Evolutionary conservation across 805 yeast genomes (phyloP), one percentile per base, ranked within the genome.

Genomic region (Saccharomyces jurei): DNA sequence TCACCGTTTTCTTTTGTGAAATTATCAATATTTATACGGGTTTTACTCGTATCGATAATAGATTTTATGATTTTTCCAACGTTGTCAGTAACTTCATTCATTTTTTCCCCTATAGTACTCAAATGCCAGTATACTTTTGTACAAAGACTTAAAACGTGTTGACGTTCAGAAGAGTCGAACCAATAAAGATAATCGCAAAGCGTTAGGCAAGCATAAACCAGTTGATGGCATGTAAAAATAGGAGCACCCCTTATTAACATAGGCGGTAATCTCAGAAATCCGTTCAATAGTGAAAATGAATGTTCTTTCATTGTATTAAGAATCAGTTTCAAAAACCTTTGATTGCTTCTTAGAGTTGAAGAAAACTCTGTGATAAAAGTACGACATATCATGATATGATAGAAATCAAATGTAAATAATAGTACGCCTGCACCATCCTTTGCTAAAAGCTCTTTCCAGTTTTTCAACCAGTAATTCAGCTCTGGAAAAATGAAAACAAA

Each of bases 41-140:
- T 64, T 54, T 67, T 71, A 8, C 79, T 76, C 2, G 72, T 66
- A 51, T 78, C 82, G 28, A 81, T 79, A 28, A 82, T 65, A 28
- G 77, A 73, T 58, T 76, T 77, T 50, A 82, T 77, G 50, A 82
- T 78, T 52, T 75, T 75, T 2, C 84, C 84, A 41, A 82, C 81
- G 4, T 82, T 80, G 54, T 79, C 83, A 0, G 84, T 81, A 2
- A 82, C 83, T 62, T 81, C 85, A 58, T 80, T 81, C 60, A 74
- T 73, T 54, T 75, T 75, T 55, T 80, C 83, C 1, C 85, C 85
- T 56, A 80, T 76, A 29, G 79, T 75, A 56, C 78, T 80, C 56
- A 82, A 65, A 58, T 79, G 82, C 85, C 85, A 82, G 57, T 81
- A 82, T 8, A 79, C 75, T 53, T 73, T 73, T 0, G 84, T 75